Percentiles rank a stretch among this genome's conserved stretches.
Conservation (phyloP, 2,329 filamentous ascomycete genomes). For the Alternaria dauci region DNA sequence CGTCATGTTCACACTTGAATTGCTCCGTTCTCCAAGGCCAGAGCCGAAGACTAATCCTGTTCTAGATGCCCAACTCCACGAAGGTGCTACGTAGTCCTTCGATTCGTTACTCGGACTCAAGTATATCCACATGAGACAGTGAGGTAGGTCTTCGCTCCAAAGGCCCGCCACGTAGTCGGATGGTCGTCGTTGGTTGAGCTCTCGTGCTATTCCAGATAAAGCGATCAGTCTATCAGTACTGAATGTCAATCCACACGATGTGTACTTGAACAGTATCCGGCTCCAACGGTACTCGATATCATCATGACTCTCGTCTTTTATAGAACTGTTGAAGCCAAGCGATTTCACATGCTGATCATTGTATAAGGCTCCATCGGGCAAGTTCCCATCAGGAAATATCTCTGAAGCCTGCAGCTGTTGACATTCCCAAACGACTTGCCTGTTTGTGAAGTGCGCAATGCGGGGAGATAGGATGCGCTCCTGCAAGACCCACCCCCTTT, state of each 20-base stretch:
- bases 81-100: background rate
- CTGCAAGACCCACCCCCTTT: background rate
- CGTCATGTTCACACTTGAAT: background rate
- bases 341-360: background rate
- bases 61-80: background rate
- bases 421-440: background rate
- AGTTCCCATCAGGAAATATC: background rate
- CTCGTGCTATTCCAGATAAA: background rate
- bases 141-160: background rate
- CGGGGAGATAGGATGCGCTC: background rate
- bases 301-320: background rate
- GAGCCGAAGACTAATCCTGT: too few species aligned
- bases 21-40: background rate
- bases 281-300: background rate
- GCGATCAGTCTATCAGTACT: background rate
- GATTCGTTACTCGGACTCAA: too few species aligned
- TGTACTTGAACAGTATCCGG: background rate
- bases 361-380: background rate
- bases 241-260: background rate
- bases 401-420: background rate
- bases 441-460: background rate
- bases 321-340: background rate
- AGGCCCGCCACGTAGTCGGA: background rate
- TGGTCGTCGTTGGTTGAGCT: background rate
- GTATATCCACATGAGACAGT: background rate